Conservation (phyloP, 176 grass and related monocot species). For the Bolboschoenus planiculmis region DNA sequence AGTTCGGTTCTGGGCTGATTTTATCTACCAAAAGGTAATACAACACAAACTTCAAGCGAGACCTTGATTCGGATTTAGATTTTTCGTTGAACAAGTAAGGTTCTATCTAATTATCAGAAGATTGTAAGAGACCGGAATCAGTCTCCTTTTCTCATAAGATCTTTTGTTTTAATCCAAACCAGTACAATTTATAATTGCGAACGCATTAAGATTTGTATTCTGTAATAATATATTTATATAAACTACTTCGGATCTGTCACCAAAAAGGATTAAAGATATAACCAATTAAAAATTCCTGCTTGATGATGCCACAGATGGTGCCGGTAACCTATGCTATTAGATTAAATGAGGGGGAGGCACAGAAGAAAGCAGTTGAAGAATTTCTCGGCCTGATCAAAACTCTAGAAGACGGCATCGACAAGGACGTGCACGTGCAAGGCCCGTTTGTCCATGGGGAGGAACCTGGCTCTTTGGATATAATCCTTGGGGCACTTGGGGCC, state of each 20-base stretch:
- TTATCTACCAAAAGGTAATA: slow-evolving; percentile 36
- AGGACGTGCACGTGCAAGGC: slow-evolving; percentile 13
- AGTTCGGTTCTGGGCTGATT: slow-evolving; percentile 36
- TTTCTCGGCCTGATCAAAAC: background rate
- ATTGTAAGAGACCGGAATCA: background rate
- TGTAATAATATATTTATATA: background rate
- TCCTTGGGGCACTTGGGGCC: background rate
- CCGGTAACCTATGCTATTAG: background rate
- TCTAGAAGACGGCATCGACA: slow-evolving; percentile 19
- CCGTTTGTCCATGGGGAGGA: background rate
- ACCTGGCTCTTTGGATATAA: slow-evolving; percentile 9
- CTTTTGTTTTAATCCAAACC: background rate
- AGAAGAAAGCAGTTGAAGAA: slow-evolving; percentile 21
- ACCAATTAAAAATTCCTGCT: background rate
- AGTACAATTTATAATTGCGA: background rate
- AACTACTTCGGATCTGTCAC: background rate
- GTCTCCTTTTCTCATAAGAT: background rate
- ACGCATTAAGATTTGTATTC: background rate
- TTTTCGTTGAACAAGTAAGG: background rate
- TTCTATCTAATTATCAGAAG: background rate
- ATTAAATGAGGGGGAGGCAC: background rate
- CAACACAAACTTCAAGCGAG: background rate
- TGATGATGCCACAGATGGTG: background rate
- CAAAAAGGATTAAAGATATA: background rate
- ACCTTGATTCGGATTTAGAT: background rate